A percentile compares a stretch with the other conserved stretches of the same genome.
Evolutionary conservation across 2,329 filamentous ascomycete genomes (phyloP).

Genomic region (Epichloe coenophiala): DNA sequence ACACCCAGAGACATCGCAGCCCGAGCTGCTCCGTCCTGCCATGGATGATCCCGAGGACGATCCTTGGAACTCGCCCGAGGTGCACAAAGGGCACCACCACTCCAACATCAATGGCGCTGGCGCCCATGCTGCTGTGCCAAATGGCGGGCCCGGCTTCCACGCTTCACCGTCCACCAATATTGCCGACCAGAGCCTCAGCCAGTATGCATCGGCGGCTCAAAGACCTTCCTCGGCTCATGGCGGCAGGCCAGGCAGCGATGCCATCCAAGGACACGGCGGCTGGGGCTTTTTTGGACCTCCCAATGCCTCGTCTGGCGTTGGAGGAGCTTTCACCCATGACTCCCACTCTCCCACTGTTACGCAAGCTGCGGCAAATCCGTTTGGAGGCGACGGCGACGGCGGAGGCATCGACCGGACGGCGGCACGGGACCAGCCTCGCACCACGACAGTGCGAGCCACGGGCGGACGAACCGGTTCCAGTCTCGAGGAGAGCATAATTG

Average conservation of each 20-base stretch:
- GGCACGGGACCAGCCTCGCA: conserved; percentile 15
- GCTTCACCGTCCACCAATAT: conserved; percentile 18
- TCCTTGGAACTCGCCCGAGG: conserved; percentile 77
- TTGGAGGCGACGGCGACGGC: conserved; percentile 26
- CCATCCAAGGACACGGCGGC: conserved; percentile 13
- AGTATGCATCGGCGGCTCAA: conserved; percentile 12
- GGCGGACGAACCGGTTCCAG: conserved; percentile 29
- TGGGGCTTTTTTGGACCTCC: conserved; percentile 21
- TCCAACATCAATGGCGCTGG: conserved; percentile 23
- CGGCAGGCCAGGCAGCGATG: conserved; percentile 11
- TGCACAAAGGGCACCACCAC: conserved; percentile 60
- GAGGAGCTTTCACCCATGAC: conserved; percentile 22
- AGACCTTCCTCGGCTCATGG: conserved; percentile 11
- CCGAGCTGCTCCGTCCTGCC: conserved; percentile 29
- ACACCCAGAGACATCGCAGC: conserved; percentile 6
- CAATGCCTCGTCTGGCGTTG: conserved; percentile 8
- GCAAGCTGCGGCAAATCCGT: conserved; percentile 22
- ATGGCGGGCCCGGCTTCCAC: conserved; percentile 20
- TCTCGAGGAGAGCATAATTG: conserved; percentile 51
- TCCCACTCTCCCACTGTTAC: conserved; percentile 12
- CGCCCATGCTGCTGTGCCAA: conserved; percentile 13
- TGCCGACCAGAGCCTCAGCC: conserved; percentile 24
- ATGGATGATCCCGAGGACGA: conserved; percentile 64
- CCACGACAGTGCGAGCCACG: conserved; percentile 23
- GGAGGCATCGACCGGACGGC: conserved; percentile 13